phyloP scores from a whole-genome alignment of 2,329 filamentous ascomycete genomes.

The Emergomyces orientalis region DNA sequence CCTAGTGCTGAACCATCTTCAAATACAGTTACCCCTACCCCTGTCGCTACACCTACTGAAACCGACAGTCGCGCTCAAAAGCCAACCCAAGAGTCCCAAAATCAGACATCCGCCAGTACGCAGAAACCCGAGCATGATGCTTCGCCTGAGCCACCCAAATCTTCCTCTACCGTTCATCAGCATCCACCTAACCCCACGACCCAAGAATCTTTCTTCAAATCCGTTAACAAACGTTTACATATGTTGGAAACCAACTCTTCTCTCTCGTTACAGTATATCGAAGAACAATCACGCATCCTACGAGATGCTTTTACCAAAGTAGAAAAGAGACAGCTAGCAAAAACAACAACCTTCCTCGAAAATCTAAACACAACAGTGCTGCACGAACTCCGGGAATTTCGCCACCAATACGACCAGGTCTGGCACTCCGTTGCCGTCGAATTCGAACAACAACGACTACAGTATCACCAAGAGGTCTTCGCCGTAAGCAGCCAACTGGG shows the following conservation, averaged over 20 bases:
- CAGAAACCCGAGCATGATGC: slow-evolving; percentile 8
- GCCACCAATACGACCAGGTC: slow-evolving; percentile 85
- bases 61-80: slow-evolving; percentile 5
- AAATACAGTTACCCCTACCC: not conserved
- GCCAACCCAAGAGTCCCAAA: slow-evolving; percentile 24
- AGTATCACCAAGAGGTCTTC: slow-evolving; percentile 71
- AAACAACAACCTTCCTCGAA: slow-evolving; percentile 71
- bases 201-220: slow-evolving; percentile 97
- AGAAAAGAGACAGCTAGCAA: slow-evolving; percentile 77
- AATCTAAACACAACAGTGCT: slow-evolving; percentile 82
- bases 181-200: slow-evolving; percentile 63
- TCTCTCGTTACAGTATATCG: slow-evolving; percentile 87
- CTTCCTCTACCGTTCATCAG: slow-evolving; percentile 41
- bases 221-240: slow-evolving; percentile 83
- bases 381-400: slow-evolving; percentile 65
- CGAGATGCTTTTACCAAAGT: slow-evolving; percentile 78
- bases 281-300: slow-evolving; percentile 85
- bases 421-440: slow-evolving; percentile 95
- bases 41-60: not conserved
- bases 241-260: slow-evolving; percentile 89
- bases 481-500: slow-evolving; percentile 73
- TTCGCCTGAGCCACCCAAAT: slow-evolving; percentile 7
- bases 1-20: slow-evolving; percentile 5
- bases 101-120: slow-evolving; percentile 6
- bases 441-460: slow-evolving; percentile 77